Evolutionary conservation across 208 protist species (phyloP), one percentile per base, ranked within the genome.

Genomic region (Crithidia expoeki): DNA sequence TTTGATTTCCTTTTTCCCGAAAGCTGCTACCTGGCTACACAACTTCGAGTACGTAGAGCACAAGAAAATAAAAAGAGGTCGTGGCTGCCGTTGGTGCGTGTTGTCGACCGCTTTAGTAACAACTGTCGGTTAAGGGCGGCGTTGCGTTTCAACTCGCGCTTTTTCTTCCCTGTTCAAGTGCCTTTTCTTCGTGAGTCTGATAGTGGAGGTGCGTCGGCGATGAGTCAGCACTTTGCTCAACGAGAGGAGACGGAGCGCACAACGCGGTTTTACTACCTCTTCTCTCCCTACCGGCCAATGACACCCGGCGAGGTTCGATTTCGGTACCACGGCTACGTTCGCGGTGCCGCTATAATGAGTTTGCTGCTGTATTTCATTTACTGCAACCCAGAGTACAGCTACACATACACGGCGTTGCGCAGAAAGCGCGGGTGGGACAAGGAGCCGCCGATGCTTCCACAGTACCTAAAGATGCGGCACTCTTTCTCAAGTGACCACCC

Each of bases 301-400:
- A 81, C 77, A 30, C 69, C 66, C 0, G 81, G 76, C 0, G 90
- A 95, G 38, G 33, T 75, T 25, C 81, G 72, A 9, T 95, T 93
- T 55, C 46, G 89, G 19, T 64, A 72, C 4, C 90, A 93, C 66
- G 83, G 79, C 57, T 79, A 81, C 27, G 75, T 72, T 32, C 87
- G 90, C 28, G 79, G 60, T 0, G 70, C 56, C 0, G 33, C 69
- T 2, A 7, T 88, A 50, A 61, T 95, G 12, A 32, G 42, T 0
- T 58, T 86, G 34, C 9, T 80, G 38, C 27, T 83, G 14, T 94
- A 94, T 65, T 94, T 96, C 74, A 74, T 93, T n/a, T 96, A 96
- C 63, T 93, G 86, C 81, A 96, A 96, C 50, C 91, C 91, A 0
- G 85, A 96, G 74, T 87, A 85, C 64, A 94, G 86, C 50, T 84